Percentiles rank a stretch among this genome's conserved stretches.
Evolutionary conservation across 2,329 filamentous ascomycete genomes (phyloP).

Genomic region (Pyricularia grisea): DNA sequence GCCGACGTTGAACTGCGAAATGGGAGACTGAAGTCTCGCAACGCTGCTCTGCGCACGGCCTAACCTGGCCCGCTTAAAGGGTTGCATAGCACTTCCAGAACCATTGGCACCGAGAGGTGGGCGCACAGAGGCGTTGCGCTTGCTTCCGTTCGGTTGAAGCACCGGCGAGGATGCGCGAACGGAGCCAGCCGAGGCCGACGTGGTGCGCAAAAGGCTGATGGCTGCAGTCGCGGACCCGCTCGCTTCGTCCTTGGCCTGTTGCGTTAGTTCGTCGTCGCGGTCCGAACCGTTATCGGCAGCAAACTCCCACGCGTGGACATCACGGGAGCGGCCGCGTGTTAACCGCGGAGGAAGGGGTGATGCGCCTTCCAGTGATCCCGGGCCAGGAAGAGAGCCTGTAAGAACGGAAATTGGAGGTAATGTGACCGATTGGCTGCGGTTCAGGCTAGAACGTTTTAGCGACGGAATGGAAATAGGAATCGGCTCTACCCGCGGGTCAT

Average conservation of each 20-base stretch:
- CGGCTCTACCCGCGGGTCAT: slow-evolving; percentile 11
- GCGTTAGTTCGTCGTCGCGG: slow-evolving; percentile 61
- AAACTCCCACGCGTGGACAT: slow-evolving; percentile 85
- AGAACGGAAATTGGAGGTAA: slow-evolving; percentile 46
- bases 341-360: slow-evolving; percentile 31
- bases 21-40: slow-evolving; percentile 42
- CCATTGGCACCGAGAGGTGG: not conserved
- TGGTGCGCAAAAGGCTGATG: slow-evolving; percentile 71
- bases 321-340: slow-evolving; percentile 66
- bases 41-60: slow-evolving; percentile 52
- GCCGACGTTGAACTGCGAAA: slow-evolving; percentile 12
- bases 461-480: slow-evolving; percentile 28
- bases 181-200: slow-evolving; percentile 37
- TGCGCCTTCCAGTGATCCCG: not conserved
- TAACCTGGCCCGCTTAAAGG: slow-evolving; percentile 53
- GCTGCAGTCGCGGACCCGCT: slow-evolving; percentile 72
- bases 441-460: slow-evolving; percentile 43
- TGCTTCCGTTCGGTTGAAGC: slow-evolving; percentile 48
- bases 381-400: slow-evolving; percentile 27
- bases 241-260: slow-evolving; percentile 67
- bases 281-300: slow-evolving; percentile 74
- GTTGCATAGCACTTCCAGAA: slow-evolving; percentile 16
- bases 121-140: slow-evolving; percentile 48
- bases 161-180: slow-evolving; percentile 18
- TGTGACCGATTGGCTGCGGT: slow-evolving; percentile 54